Evolutionary conservation across 2,329 filamentous ascomycete genomes (phyloP).

Genomic region (Paraphoma sp.): DNA sequence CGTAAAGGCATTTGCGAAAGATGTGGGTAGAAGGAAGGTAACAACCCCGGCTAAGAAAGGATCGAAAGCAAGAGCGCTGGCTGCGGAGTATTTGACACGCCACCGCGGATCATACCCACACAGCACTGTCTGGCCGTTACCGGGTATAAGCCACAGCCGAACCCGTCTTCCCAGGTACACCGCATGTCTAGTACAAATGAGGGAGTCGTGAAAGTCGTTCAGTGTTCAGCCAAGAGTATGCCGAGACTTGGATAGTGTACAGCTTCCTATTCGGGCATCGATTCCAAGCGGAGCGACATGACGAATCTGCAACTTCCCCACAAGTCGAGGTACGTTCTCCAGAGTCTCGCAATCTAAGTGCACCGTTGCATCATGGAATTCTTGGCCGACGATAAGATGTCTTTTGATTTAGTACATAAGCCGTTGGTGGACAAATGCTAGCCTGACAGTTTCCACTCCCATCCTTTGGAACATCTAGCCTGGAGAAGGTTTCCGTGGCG

Average conservation of each 20-base stretch:
- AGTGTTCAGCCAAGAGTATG: neutral
- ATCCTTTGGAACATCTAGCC: no score
- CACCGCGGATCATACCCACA: no score
- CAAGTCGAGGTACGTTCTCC: slow-evolving; percentile 4
- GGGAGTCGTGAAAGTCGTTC: neutral
- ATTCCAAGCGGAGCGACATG: slow-evolving; percentile 19
- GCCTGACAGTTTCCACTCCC: neutral
- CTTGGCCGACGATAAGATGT: slow-evolving; percentile 8
- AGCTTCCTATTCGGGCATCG: slow-evolving; percentile 28
- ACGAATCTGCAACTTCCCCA: slow-evolving; percentile 19
- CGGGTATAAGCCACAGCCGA: neutral
- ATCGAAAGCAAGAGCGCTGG: no score
- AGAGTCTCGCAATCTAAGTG: neutral
- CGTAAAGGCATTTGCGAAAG: no score
- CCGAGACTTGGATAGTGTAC: slow-evolving; percentile 11
- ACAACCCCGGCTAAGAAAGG: no score
- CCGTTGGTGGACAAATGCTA: neutral
- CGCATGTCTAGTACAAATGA: neutral
- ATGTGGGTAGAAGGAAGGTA: no score
- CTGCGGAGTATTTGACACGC: no score
- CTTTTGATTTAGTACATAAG: neutral
- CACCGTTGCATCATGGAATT: neutral
- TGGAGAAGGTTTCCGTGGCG: neutral
- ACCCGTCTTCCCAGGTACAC: neutral
- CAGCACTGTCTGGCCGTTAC: neutral